Evolutionary conservation across 768 basidiomycete genomes (phyloP).

Genomic region (Boletus sensibilis): DNA sequence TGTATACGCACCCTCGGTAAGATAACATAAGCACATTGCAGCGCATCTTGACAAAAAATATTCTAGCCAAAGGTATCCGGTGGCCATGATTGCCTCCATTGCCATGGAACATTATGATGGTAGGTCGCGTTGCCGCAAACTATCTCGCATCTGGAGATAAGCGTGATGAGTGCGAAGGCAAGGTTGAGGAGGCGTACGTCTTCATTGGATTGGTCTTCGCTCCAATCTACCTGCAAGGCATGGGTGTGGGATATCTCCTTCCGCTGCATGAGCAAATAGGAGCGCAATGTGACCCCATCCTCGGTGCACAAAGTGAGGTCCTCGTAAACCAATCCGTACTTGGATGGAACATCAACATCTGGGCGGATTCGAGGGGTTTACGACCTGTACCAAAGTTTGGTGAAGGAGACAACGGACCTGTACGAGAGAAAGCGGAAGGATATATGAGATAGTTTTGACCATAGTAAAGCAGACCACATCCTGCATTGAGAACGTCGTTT

Average conservation of each 20-base stretch:
- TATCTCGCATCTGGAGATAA: constrained; percentile 6
- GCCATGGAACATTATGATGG: constrained; percentile 92
- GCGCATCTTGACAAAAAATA: constrained; percentile 78
- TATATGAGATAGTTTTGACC: constrained; percentile 91
- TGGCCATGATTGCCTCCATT: constrained; percentile 88
- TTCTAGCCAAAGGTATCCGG: constrained; percentile 80
- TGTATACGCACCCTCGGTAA: constrained; percentile 73
- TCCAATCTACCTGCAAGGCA: constrained; percentile 36
- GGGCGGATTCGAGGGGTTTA: not conserved
- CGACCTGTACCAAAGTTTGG: not conserved
- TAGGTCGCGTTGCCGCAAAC: constrained; percentile 63
- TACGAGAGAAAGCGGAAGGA: constrained; percentile 79
- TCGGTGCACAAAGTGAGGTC: constrained; percentile 69
- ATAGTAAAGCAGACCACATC: constrained; percentile 74
- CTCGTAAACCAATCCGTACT: constrained; percentile 72
- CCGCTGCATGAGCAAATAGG: constrained; percentile 73
- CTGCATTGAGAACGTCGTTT: constrained; percentile 33
- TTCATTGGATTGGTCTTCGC: constrained; percentile 48
- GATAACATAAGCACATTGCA: constrained; percentile 95
- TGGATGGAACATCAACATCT: constrained; percentile 73
- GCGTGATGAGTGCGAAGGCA: not conserved
- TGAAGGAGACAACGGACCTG: constrained; percentile 44
- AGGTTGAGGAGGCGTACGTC: constrained; percentile 43
- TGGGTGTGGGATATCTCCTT: constrained; percentile 42
- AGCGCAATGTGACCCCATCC: constrained; percentile 69